These are phyloP conservation scores for Ilyonectria mors-panacis DNA, from an alignment of 2,329 filamentous ascomycete species.

Conservation along the genomic window DNA sequence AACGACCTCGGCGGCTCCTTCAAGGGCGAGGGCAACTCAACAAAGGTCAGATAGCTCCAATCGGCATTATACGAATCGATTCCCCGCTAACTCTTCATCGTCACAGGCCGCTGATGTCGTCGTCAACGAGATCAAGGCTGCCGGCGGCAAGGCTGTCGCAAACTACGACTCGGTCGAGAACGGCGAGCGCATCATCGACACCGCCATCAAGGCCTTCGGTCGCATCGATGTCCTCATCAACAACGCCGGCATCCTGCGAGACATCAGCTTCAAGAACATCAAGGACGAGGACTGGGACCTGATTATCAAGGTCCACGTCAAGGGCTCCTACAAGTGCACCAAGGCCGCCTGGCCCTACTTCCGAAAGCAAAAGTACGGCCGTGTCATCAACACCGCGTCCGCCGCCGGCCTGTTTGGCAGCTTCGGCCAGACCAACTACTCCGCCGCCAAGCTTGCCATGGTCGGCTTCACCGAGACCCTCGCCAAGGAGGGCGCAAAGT, in stretches of 20 bases:
- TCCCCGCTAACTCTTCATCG: conserved; percentile 40
- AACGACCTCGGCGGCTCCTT: conserved; percentile 96
- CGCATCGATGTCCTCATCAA: conserved; percentile 97
- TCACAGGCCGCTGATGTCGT: conserved; percentile 84
- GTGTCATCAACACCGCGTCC: conserved; percentile 97
- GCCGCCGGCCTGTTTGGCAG: conserved; percentile 95
- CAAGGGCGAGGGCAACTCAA: conserved; percentile 90
- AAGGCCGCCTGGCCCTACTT: conserved; percentile 97
- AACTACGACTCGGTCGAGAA: conserved; percentile 97
- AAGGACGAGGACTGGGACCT: conserved; percentile 97
- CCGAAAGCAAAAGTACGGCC: conserved; percentile 98
- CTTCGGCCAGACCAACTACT: conserved; percentile 98
- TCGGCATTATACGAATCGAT: not conserved
- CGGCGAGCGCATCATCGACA: conserved; percentile 94
- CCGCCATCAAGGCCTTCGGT: conserved; percentile 84
- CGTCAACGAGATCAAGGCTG: conserved; percentile 86
- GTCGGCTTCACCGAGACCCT: conserved; percentile 98
- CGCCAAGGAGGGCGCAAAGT: conserved; percentile 97
- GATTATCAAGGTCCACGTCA: conserved; percentile 92
- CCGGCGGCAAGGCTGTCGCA: conserved; percentile 94
- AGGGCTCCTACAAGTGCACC: conserved; percentile 94
- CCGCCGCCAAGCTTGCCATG: conserved; percentile 93
- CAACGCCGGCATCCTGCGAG: conserved; percentile 95
- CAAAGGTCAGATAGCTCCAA: conserved; percentile 74
- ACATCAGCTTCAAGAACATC: conserved; percentile 99